Base-by-base conservation (phyloP, 176 grass and related monocot species). In the Musa beccarii region DNA sequence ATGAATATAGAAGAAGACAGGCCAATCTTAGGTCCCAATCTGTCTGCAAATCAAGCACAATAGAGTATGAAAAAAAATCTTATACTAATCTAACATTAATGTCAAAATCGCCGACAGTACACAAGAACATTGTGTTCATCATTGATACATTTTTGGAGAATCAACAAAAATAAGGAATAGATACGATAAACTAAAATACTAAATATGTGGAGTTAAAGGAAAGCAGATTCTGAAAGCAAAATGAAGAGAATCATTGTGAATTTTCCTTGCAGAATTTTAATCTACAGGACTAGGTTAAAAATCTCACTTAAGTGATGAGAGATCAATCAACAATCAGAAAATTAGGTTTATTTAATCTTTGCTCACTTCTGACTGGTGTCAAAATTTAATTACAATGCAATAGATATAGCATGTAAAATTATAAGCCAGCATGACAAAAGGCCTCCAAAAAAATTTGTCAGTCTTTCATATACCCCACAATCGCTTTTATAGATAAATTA, bases 11-110 rank as follows among this genome's bases (percentile, higher is more conserved):
- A 84, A 97, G 83, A 77, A 97, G 90, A 56, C 90, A 97, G 10
- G 94, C 90, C 77, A 93, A 83, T 81, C 94, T 87, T 69, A 93
- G 81, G 91, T 97, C 94, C 94, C 89, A 92, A 19, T 93, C 90
- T 17, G 82, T 93, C 94, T 97, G 84, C 85, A 74, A 55, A 73
- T 52, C 7, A 73, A 53, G 19, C 13, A 25, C 25, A 71, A 3
- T 21, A 53, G 20, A 64, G 51, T 64, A 63, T 57, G 64, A 56
- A 20, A 13, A 26, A 79, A 55, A 13, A 2, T 53, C 9, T 19
- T 66, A 53, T 14, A 17, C 16, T 24, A 64, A 65, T 20, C 15
- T 17, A 34, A 49, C 6, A 62, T 63, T n/a, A 43, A 76, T 56
- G 19, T 20, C 9, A 6, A 49, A 63, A 76, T 64, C 9, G 66